phyloP scores from a whole-genome alignment of 2,329 filamentous ascomycete genomes.

The Colletotrichum sp. region DNA sequence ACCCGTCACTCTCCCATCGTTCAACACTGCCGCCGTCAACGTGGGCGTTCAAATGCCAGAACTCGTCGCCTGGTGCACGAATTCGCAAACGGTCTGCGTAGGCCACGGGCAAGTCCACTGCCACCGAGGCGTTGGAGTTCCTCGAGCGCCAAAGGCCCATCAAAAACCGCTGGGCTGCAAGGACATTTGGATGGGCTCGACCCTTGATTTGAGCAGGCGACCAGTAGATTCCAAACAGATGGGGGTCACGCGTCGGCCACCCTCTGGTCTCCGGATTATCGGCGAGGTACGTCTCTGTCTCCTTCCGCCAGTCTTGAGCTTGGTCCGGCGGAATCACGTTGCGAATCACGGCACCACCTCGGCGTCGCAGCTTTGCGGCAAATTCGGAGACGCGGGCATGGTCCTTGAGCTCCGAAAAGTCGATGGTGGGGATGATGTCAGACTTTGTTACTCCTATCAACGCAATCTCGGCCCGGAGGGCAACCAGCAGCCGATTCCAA shows the following conservation, averaged over 20 bases:
- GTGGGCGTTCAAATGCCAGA: conserved; percentile 64
- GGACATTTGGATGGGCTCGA: conserved; percentile 68
- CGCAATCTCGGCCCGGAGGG: conserved; percentile 55
- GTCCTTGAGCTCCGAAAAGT: conserved; percentile 55
- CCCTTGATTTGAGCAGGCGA: conserved; percentile 72
- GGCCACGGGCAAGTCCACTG: conserved; percentile 65
- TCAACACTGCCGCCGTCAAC: conserved; percentile 75
- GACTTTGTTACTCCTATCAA: conserved; percentile 56
- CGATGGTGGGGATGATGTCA: conserved; percentile 60
- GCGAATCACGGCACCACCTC: conserved; percentile 64
- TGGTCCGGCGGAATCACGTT: conserved; percentile 64
- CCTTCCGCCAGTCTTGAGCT: conserved; percentile 59
- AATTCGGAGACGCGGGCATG: conserved; percentile 58
- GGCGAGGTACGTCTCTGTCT: conserved; percentile 54
- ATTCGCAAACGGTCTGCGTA: conserved; percentile 75
- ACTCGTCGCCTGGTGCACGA: conserved; percentile 58
- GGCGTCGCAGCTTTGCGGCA: conserved; percentile 30
- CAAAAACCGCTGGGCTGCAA: conserved; percentile 69
- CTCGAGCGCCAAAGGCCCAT: conserved; percentile 69
- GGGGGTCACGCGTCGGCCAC: conserved; percentile 31
- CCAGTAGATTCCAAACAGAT: conserved; percentile 55
- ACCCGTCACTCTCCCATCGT: conserved; percentile 74
- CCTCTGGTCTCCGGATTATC: conserved; percentile 45
- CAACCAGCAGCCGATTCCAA: conserved; percentile 58
- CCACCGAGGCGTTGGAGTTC: conserved; percentile 63